These are phyloP conservation scores for Lomentospora prolificans DNA, from an alignment of 2,329 filamentous ascomycete species.

Conservation along the genomic window DNA sequence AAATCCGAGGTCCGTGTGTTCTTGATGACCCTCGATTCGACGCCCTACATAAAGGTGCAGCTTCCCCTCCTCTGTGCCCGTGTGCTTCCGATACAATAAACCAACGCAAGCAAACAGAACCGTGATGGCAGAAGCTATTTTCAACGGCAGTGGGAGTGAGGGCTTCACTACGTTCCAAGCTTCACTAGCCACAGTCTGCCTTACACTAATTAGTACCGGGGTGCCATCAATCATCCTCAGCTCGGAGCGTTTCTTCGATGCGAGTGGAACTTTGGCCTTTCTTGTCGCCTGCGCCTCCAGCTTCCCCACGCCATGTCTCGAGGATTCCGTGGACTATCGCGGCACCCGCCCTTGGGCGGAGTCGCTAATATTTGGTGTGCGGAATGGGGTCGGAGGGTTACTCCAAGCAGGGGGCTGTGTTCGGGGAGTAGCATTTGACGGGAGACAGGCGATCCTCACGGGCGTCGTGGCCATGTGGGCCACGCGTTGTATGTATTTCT, in stretches of 20 bases:
- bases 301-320: neutral
- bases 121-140: neutral
- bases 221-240: neutral
- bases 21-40: no score
- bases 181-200: neutral
- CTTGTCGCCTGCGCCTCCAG: neutral
- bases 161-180: neutral
- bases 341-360: no score
- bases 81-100: no score
- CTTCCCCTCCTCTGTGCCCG: no score
- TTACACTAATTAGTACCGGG: neutral
- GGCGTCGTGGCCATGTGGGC: neutral
- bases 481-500: neutral
- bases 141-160: neutral
- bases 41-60: no score
- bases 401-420: neutral
- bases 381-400: no score
- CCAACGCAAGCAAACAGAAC: neutral
- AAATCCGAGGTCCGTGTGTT: no score
- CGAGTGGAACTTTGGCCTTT: neutral
- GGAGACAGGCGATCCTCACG: neutral
- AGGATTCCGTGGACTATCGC: neutral
- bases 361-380: no score
- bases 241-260: neutral
- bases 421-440: neutral